phyloP scores from a whole-genome alignment of 768 basidiomycete species.

The Tulasnella sp. region DNA sequence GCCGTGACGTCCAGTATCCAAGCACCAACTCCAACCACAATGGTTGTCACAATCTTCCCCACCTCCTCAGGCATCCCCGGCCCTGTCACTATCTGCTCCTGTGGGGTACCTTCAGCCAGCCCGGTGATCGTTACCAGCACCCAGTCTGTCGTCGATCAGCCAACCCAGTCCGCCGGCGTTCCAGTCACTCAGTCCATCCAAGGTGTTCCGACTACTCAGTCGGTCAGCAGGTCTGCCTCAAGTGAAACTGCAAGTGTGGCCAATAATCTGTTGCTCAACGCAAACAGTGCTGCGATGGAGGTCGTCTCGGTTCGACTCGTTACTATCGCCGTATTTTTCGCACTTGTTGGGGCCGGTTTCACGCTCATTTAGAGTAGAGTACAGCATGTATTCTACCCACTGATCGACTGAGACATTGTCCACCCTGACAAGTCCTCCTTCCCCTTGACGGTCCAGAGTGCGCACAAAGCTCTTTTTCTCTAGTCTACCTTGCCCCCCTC shows the following conservation, averaged over 20 bases:
- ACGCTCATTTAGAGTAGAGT: background rate
- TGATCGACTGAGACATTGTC: background rate
- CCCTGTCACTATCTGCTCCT: too few relatives aligned
- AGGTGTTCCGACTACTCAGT: background rate
- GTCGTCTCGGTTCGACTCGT: background rate
- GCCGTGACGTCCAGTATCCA: too few relatives aligned
- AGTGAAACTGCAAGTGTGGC: background rate
- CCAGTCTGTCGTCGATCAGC: background rate
- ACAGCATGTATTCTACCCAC: background rate
- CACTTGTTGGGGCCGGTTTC: background rate
- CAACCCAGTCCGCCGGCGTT: background rate
- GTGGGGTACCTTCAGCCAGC: background rate
- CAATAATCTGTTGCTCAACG: background rate
- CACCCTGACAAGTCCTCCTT: background rate
- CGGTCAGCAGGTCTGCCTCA: too few relatives aligned
- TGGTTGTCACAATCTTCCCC: too few relatives aligned
- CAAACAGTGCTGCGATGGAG: background rate
- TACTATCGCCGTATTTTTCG: background rate
- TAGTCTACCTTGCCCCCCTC: background rate
- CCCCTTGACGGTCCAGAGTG: background rate
- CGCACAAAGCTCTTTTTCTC: too few relatives aligned
- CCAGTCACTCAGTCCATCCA: background rate
- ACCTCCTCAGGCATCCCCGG: too few relatives aligned
- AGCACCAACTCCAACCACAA: too few relatives aligned
- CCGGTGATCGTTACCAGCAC: too few relatives aligned